Base-by-base conservation (phyloP, 2,329 filamentous ascomycete species). In the Ophiocordyceps unilateralis region DNA sequence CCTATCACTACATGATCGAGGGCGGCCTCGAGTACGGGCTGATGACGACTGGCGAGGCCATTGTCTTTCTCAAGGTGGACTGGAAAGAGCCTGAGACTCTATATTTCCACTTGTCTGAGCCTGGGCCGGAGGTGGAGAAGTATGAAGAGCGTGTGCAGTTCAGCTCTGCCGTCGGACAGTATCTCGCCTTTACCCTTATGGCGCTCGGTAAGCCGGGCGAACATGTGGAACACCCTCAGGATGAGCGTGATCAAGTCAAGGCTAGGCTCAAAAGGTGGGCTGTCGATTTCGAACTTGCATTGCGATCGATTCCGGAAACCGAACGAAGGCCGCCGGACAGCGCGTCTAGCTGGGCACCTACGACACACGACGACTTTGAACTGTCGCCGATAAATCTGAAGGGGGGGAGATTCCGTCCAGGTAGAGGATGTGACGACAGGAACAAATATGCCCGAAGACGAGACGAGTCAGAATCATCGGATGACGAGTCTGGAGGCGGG, bases 1-100 rank as follows among this genome's bases (percentile, higher is more conserved):
- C 60, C 1, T 72, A 65, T 48, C 59, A 66, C 34, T 70, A 70
- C 50, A 73, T 73, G 60, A 59, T 72, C n/a, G 49, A 64, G 43
- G 54, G 52, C 15, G 63, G 69, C 0, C 53, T 68, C 12, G 58
- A 65, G 44, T 68, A 66, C 47, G 58, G 67, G 14, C 54, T 58
- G 3, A 44, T 69, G 15, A 61, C 56, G 15, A 69, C 61, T 1
- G 62, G 64, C 24, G 61, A 69, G 50, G 57, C 59, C 1, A 60
- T 61, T 42, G 58, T 68, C 26, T 69, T 68, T 45, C 56, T 70
- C 21, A 59, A 56, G 39, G 46, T 67, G 10, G 47, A 58, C 43
- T 57, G 48, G 52, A 12, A 42, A 2, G 34, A 58, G 21, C 53
- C 54, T 1, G 44, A 43, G 7, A 56, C 48, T 10, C 47, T 62